Base-by-base conservation (phyloP, 805 yeast species). In the Nakazawaea sp. region DNA sequence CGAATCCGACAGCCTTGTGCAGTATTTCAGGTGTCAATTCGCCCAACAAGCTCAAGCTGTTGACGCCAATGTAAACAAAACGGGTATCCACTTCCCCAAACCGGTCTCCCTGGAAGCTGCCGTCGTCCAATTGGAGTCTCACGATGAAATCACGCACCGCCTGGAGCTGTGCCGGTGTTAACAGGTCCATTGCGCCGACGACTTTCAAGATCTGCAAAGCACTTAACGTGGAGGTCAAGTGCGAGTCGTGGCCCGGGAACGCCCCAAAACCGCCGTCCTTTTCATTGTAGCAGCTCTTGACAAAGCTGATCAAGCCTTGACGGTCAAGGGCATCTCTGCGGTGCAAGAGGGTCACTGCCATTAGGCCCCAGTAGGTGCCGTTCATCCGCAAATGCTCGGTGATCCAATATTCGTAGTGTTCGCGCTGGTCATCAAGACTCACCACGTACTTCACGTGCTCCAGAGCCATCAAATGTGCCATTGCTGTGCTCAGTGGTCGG, bases 361-460 rank as follows among this genome's bases (percentile, higher is more conserved):
- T 81, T 3, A 86, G 63, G 0, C 97, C 97, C 99, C 99, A 92
- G 55, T 92, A 92, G 0, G 92, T 68, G 1, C 97, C 98, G 50
- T 85, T 87, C 68, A 92, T 59, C 23, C 97, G 69, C 34, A 92
- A 64, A 55, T 92, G 97, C 51, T 92, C 97, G 9, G 86, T 75
- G 35, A 89, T 58, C 92, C 95, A 87, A 58, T 87, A 89, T 48
- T 82, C 88, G 20, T 78, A 62, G 52, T 81, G 71, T 53, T 77
- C 69, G 13, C 8, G 8, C 28, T 16, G 18, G 12, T 28, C 19
- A 6, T 16, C 12, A 12, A 28, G 30, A 16, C 19, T 7, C 10
- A 16, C 30, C 19, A 28, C 30, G 12, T 28, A 28, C 19, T 28
- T 6, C 4, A 28, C 17, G 12, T 28, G 30, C 7, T 15, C 7